These are phyloP conservation scores for Neostapfia colusana DNA, from an alignment of 176 grass and related monocot genomes.

Conservation along the genomic window DNA sequence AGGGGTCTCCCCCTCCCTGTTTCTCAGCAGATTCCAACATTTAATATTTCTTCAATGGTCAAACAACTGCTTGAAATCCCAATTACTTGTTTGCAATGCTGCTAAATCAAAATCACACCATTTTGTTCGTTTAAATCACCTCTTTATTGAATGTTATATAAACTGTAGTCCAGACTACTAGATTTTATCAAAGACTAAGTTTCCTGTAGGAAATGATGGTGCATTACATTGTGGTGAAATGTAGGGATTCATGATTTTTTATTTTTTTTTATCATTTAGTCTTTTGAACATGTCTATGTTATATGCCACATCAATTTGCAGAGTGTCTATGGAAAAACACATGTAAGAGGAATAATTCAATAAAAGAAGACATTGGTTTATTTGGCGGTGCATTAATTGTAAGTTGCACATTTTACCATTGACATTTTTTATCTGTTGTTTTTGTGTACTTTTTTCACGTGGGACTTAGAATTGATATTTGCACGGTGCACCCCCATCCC, in stretches of 20 bases:
- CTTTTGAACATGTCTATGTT: constrained; percentile 1
- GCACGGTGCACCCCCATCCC: background rate
- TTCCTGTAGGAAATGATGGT: background rate
- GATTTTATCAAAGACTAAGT: background rate
- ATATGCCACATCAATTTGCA: constrained; percentile 41
- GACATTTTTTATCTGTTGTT: background rate
- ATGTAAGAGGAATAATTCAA: constrained; percentile 51
- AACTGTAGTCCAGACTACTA: background rate
- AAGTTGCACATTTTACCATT: constrained; percentile 21
- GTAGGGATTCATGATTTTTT: constrained; percentile 7
- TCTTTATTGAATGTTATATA: background rate
- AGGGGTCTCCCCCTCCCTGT: no score
- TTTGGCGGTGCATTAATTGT: constrained; percentile 62
- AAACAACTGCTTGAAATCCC: constrained; percentile 17
- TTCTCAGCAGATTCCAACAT: no score
- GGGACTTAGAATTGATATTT: background rate
- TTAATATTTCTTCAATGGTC: constrained; percentile 5
- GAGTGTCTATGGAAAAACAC: constrained; percentile 53
- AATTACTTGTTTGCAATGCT: constrained; percentile 25
- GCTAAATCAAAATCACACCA: background rate
- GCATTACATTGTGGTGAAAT: constrained; percentile 18
- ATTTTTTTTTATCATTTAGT: background rate
- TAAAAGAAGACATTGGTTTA: constrained; percentile 49
- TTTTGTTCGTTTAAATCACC: background rate
- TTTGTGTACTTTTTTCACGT: background rate